Base-by-base conservation (phyloP, 2,329 filamentous ascomycete species). In the Alternaria sp. region DNA sequence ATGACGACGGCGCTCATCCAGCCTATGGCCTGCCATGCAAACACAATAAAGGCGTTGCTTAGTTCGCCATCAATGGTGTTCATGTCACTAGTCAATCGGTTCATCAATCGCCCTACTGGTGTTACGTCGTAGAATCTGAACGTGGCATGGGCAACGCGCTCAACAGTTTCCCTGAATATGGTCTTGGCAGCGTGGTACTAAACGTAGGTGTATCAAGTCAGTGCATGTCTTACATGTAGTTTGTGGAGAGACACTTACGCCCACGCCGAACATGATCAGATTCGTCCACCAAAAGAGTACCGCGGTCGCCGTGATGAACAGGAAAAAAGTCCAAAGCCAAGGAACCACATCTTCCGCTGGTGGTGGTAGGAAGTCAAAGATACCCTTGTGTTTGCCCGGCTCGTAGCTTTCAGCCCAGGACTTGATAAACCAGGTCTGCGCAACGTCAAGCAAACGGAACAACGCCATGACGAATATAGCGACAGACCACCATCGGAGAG, bases 101-200 rank as follows among this genome's bases (percentile, higher is more conserved):
- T 97, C 92, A 97, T 97, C 63, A 97, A 82, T 48, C 94, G 88
- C 0, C 94, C 94, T 0, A 96, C 89, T 0, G 94, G 94, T 0
- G 94, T 97, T 4, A 92, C 88, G 74, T 97, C 94, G 80, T 97
- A 95, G 78, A 94, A 97, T 1, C 93, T 88, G 80, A 97, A 97
- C 0, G 90, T 94, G 0, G 93, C 92, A 69, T 89, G 87, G 73
- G 90, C 90, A 51, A 97, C 92, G 53, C 86, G 87, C 2, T 85
- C 81, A 79, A 97, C 87, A 20, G 92, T 91, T 40, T 87, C 84
- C 62, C 83, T 83, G 78, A 97, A 97, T 51, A 97, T 86, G 7
- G 84, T 82, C 68, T 90, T 91, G 0, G 92, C 92, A 0, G 93
- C 92, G 32, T 86, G 86, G 74, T 95, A 38, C 36, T 40, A 20